A percentile compares a stretch with the other conserved stretches of the same genome.
These are phyloP conservation scores for Sabuloglossum arenarium DNA, from an alignment of 495 filamentous ascomycete species.

Conservation along the genomic window DNA sequence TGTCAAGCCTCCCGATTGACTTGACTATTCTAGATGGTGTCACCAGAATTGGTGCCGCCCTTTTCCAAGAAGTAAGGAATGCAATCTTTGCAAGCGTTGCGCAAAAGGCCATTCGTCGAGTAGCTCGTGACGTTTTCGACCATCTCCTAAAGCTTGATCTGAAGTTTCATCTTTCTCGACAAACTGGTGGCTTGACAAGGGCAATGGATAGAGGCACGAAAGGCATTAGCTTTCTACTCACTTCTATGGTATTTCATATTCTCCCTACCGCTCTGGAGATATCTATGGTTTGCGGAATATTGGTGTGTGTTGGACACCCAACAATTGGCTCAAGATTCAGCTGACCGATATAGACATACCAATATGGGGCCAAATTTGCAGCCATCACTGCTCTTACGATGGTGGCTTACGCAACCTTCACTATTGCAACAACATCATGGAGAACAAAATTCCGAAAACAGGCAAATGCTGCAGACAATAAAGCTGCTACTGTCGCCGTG, in stretches of 20 bases:
- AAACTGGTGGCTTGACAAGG: slow-evolving; percentile 83
- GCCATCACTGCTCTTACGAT: slow-evolving; percentile 81
- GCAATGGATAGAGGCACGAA: slow-evolving; percentile 96
- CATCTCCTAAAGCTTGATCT: slow-evolving; percentile 78
- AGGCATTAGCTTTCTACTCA: slow-evolving; percentile 89
- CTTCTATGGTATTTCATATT: slow-evolving; percentile 97
- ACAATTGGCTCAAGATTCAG: slow-evolving; percentile 5
- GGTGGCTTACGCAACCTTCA: slow-evolving; percentile 85
- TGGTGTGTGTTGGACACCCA: slow-evolving; percentile 27
- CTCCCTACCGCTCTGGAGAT: slow-evolving; percentile 89
- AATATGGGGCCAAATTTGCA: slow-evolving; percentile 82
- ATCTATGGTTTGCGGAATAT: slow-evolving; percentile 77
- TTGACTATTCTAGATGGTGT: slow-evolving; percentile 41
- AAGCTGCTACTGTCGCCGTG: slow-evolving; percentile 83
- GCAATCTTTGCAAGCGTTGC: slow-evolving; percentile 93
- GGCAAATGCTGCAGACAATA: slow-evolving; percentile 91
- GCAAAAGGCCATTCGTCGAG: slow-evolving; percentile 82
- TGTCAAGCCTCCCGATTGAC: not conserved
- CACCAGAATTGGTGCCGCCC: slow-evolving; percentile 64
- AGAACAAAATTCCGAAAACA: slow-evolving; percentile 86
- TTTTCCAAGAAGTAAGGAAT: slow-evolving; percentile 84
- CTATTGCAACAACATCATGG: slow-evolving; percentile 89
- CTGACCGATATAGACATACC: slow-evolving; percentile 46
- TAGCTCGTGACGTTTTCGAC: slow-evolving; percentile 80
- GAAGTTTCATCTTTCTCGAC: slow-evolving; percentile 80